Evolutionary conservation across 1,284 basidiomycete genomes (phyloP), one percentile per base, ranked within the genome.

Genomic region (Leccinum angustisporum): DNA sequence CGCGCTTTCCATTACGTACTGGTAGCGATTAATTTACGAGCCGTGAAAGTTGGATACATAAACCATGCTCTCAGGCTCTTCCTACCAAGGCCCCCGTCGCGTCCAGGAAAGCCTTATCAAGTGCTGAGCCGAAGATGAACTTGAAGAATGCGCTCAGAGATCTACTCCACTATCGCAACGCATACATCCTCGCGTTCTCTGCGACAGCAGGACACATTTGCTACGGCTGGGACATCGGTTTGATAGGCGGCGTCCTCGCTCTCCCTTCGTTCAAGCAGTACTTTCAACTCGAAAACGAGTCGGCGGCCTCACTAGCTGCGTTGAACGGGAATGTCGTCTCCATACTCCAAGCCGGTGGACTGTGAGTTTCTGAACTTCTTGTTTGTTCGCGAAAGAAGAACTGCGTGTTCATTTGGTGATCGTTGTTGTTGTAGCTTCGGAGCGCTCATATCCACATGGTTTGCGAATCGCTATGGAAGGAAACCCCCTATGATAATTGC

Each of bases 241-340:
- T 83, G 31, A 84, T 83, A 43, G 81, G 82, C 3, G 82, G 83
- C n/a, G 71, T 84, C 1, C 69, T 83, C 59, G 66, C 80, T 3
- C 69, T 84, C 18, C 65, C 70, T 5, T 81, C 82, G 9, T 84
- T 84, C 68, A 74, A 80, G 68, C 57, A 70, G 21, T 83, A 80
- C 64, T 83, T 84, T 62, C 80, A 77, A 4, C 61, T 83, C 27
- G 72, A 80, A 58, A 72, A 77, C 54, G 71, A 76, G 63, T 74
- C 72, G 18, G 56, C 74, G 5, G 59, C 71, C 31, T 70, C 75
- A 30, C 64, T 68, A 6, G 80, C 81, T 0, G 61, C 75, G 54
- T 65, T 83, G 38, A 80, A 70, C 53, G 83, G 82, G 3, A 85
- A 87, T 68, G 81, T 87, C 54, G 86, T 87, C 14, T 79, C 84